Evolutionary conservation across 352 stramenopile genomes (phyloP).

Genomic region (Phytophthora colocasiae): DNA sequence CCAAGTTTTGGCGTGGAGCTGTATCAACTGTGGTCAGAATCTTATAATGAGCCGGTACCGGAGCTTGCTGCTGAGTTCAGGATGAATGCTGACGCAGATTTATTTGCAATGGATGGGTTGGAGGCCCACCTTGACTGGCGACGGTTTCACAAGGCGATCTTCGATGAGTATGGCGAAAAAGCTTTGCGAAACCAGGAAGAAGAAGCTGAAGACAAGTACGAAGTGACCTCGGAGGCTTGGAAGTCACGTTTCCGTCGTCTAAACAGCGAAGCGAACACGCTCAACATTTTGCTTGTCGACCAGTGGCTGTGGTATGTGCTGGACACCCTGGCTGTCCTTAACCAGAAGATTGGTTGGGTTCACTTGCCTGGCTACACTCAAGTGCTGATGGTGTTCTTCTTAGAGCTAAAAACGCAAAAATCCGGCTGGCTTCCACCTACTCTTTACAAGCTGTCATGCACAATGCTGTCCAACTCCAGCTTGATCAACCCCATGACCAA

Average conservation of each 20-base stretch:
- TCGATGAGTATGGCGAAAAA: conserved; percentile 89
- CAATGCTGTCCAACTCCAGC: conserved; percentile 87
- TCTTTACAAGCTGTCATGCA: conserved; percentile 91
- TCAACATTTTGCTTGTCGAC: conserved; percentile 90
- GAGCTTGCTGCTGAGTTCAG: conserved; percentile 84
- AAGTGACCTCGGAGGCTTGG: conserved; percentile 86
- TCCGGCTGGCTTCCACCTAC: conserved; percentile 86
- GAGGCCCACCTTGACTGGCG: conserved; percentile 90
- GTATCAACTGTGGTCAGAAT: conserved; percentile 90
- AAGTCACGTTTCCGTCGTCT: conserved; percentile 84
- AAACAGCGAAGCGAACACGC: conserved; percentile 82
- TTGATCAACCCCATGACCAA: conserved; percentile 93
- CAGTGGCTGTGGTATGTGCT: conserved; percentile 92
- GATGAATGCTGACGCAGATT: conserved; percentile 82
- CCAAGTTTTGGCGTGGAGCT: conserved; percentile 89
- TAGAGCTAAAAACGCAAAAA: conserved; percentile 91
- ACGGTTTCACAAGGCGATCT: conserved; percentile 90
- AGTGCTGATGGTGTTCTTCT: conserved; percentile 90
- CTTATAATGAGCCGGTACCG: conserved; percentile 78
- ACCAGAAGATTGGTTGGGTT: conserved; percentile 90
- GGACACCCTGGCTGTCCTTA: conserved; percentile 88
- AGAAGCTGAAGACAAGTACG: conserved; percentile 91
- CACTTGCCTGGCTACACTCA: conserved; percentile 88
- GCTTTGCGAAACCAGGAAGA: conserved; percentile 87
- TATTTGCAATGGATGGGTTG: conserved; percentile 91